Evolutionary conservation across 2,329 filamentous ascomycete species (phyloP), one percentile per base, ranked within the genome.

Genomic region (Neoscytalidium dimidiatum): DNA sequence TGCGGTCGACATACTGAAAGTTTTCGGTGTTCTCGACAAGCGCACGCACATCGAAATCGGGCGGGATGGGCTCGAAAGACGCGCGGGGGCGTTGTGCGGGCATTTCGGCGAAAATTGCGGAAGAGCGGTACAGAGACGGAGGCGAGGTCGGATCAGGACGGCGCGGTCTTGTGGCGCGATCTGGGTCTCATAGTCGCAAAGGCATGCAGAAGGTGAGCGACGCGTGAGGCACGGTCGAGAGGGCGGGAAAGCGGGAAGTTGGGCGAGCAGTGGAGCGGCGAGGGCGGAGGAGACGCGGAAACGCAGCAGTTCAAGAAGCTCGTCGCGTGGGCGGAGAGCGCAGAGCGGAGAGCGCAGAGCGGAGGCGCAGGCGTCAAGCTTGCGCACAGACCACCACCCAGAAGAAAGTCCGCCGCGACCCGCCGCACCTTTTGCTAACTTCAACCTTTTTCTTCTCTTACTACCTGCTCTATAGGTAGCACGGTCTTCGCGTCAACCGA

Each of bases 11-110:
- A 86, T 91, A 95, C 77, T 93, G 88, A 73, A 99, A 96, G 73
- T 96, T 97, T 2, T 89, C 84, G 0, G 90, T 91, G 8, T 85
- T 84, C 65, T 95, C 89, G 17, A 98, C 92, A 1, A 98, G 83
- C 0, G 81, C 80, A 43, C 87, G 81, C 17, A 98, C 82, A 74
- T 98, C 90, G 65, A 98, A 87, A 72, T 94, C 88, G 0, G 94
- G 94, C 0, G 93, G 87, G 52, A 98, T 91, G 1, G 94, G 94
- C 76, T 96, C 92, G 77, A 98, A 98, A 60, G 93, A 92, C 17
- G 93, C 92, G 73, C 92, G 90, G 0, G 92, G 92, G 71, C 94
- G 88, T 66, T 90, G 82, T 14, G 90, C 84, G 63, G 92, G 90
- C 93, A 97, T 97, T 17, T 38, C 46, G 26, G 3, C 21, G 52